Percentiles rank a stretch among this genome's conserved stretches.
These are phyloP conservation scores for Wickerhamomyces sydowiorum DNA, from an alignment of 805 yeast genomes.

Conservation along the genomic window DNA sequence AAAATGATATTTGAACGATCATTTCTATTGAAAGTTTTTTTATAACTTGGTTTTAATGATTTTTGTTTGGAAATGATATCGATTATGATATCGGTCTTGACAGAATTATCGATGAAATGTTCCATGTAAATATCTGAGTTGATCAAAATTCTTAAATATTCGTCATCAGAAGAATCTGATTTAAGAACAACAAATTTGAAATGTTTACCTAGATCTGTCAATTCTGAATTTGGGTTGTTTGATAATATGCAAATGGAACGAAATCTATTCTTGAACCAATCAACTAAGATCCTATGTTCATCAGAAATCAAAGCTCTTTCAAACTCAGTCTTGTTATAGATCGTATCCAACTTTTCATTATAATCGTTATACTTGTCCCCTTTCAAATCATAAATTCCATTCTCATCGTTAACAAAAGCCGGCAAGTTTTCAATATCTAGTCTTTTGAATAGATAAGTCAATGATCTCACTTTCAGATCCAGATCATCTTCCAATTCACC, in stretches of 20 bases:
- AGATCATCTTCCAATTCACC: conserved; percentile 50
- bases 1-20: conserved; percentile 41
- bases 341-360: conserved; percentile 41
- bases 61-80: conserved; percentile 26
- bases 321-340: conserved; percentile 46
- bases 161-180: conserved; percentile 37
- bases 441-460: conserved; percentile 52
- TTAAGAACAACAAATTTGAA: conserved; percentile 33
- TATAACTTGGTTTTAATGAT: conserved; percentile 16
- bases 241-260: conserved; percentile 54
- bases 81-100: conserved; percentile 34
- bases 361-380: neutral
- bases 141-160: conserved; percentile 39
- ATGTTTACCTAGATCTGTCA: conserved; percentile 13
- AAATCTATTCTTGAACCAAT: conserved; percentile 62
- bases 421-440: conserved; percentile 37
- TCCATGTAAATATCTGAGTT: conserved; percentile 51
- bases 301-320: conserved; percentile 38
- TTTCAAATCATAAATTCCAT: conserved; percentile 19
- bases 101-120: conserved; percentile 37
- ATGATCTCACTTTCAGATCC: conserved; percentile 55
- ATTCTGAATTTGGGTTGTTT: conserved; percentile 35
- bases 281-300: conserved; percentile 60
- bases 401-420: conserved; percentile 32
- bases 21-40: conserved; percentile 26